Evolutionary conservation across 495 filamentous ascomycete genomes (phyloP).

Genomic region (Aspergillus mulundensis): DNA sequence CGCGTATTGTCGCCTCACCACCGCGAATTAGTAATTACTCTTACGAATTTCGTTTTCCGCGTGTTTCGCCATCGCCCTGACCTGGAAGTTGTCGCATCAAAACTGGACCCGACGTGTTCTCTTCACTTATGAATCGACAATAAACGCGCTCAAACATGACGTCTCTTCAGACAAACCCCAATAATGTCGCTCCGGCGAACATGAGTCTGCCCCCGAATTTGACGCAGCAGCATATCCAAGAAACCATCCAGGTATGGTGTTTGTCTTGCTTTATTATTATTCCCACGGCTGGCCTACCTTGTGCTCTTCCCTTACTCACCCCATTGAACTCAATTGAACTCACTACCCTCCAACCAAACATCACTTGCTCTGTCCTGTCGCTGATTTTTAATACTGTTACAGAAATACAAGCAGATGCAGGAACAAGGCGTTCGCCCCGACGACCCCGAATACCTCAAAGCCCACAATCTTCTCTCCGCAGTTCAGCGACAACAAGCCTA

Average conservation of each 20-base stretch:
- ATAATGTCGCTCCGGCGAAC: slow-evolving; percentile 57
- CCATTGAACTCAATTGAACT: background rate
- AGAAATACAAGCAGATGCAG: slow-evolving; percentile 85
- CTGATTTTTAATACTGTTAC: slow-evolving; percentile 11
- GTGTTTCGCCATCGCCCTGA: slow-evolving; percentile 16
- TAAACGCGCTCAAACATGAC: slow-evolving; percentile 57
- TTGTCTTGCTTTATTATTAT: slow-evolving; percentile 7
- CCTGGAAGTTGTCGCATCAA: slow-evolving; percentile 21
- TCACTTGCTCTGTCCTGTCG: background rate
- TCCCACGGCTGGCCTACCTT: background rate
- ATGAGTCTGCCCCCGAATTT: slow-evolving; percentile 51
- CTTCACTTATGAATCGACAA: slow-evolving; percentile 33
- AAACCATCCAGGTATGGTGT: slow-evolving; percentile 53
- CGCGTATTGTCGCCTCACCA: slow-evolving; percentile 14
- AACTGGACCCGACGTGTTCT: slow-evolving; percentile 15
- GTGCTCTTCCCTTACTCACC: background rate
- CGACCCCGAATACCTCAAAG: slow-evolving; percentile 78
- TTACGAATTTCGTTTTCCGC: slow-evolving; percentile 16
- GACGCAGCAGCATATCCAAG: slow-evolving; percentile 59
- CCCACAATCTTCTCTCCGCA: slow-evolving; percentile 58
- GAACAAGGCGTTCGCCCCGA: slow-evolving; percentile 64
- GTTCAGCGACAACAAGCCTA: slow-evolving; percentile 59
- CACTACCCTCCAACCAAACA: background rate
- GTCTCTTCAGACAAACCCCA: slow-evolving; percentile 67
- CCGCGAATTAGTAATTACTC: slow-evolving; percentile 24